Evolutionary conservation across 169 alveolate genomes (phyloP), one percentile per base, ranked within the genome.

Genomic region (Cytauxzoon felis): DNA sequence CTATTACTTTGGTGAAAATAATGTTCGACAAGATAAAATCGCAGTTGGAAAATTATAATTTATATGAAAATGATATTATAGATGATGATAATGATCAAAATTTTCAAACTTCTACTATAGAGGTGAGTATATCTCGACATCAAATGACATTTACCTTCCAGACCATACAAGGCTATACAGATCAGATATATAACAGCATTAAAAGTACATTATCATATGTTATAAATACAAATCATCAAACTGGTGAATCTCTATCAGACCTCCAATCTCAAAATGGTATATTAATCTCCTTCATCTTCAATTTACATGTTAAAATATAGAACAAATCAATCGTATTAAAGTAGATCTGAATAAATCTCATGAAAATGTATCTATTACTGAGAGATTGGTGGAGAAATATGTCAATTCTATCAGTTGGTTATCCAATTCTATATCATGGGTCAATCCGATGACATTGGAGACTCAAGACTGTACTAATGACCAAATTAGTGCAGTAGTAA

Each of bases 251-350:
- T 13, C 54, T 71, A 5, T 36, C 47, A 5, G 76, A 71, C 7
- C 82, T 71, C 7, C 70, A 60, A 26, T 59, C 75, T 49, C 82
- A 71, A 58, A 71, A 71, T 41, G 82, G 82, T 71, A 6, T n/a
- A 43, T 43, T 23, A 24, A 50, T n/a, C n/a, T n/a, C n/a, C n/a
- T 7, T 4, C 6, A 9, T 3, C 59, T 41, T 1, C 7, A 32
- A 26, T 1, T 0, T 34, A 1, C 42, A 38, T 30, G 4, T 32
- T 9, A n/a, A n/a, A n/a, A n/a, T 6, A 19, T 64, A 71, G 82
- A 71, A 2, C 65, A 60, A 19, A 16, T 71, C n/a, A 61, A 49
- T 19, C 75, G 82, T 51, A 71, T 71, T 5, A 71, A 71, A 29
- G 24, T 4, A 1, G 27, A 21, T 13, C 57, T 71, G 2, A 71